These are phyloP conservation scores for Metarhizium brunneum DNA, from an alignment of 2,329 filamentous ascomycete genomes.

Conservation along the genomic window DNA sequence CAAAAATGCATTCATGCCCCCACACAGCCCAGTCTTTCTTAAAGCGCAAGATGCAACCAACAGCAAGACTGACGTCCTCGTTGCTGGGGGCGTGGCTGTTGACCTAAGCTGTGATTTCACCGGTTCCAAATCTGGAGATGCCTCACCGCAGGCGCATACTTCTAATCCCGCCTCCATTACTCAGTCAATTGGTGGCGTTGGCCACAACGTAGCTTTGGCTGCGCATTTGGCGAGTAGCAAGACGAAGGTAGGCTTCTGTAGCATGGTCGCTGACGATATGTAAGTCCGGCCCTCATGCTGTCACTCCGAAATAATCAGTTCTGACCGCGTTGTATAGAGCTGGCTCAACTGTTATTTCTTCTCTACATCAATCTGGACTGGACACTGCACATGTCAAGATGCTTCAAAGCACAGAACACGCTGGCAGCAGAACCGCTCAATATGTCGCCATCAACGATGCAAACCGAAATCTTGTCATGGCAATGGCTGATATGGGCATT, in stretches of 20 bases:
- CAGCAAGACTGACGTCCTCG: constrained; percentile 56
- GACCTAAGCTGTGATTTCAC: constrained; percentile 77
- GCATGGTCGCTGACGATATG: constrained; percentile 71
- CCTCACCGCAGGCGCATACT: constrained; percentile 53
- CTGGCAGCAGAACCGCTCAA: constrained; percentile 66
- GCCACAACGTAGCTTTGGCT: constrained; percentile 82
- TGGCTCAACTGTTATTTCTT: constrained; percentile 62
- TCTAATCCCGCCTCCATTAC: constrained; percentile 78
- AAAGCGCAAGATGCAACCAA: constrained; percentile 2
- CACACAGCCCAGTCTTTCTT: not conserved
- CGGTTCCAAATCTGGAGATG: constrained; percentile 15
- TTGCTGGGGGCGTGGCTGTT: constrained; percentile 83
- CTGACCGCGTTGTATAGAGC: constrained; percentile 34
- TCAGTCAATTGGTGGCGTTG: constrained; percentile 84
- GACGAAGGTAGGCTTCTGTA: constrained; percentile 62
- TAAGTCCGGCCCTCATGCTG: constrained; percentile 24
- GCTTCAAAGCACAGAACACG: constrained; percentile 36
- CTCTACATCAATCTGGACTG: constrained; percentile 56
- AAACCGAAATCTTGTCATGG: constrained; percentile 75
- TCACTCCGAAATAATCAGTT: not conserved
- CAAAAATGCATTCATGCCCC: constrained; percentile 11
- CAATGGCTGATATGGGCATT: constrained; percentile 93
- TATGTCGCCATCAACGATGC: constrained; percentile 85
- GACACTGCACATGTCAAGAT: constrained; percentile 53
- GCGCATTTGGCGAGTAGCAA: constrained; percentile 57